Base-by-base conservation (phyloP, 2,329 filamentous ascomycete species). In the Cladosporium sp. region DNA sequence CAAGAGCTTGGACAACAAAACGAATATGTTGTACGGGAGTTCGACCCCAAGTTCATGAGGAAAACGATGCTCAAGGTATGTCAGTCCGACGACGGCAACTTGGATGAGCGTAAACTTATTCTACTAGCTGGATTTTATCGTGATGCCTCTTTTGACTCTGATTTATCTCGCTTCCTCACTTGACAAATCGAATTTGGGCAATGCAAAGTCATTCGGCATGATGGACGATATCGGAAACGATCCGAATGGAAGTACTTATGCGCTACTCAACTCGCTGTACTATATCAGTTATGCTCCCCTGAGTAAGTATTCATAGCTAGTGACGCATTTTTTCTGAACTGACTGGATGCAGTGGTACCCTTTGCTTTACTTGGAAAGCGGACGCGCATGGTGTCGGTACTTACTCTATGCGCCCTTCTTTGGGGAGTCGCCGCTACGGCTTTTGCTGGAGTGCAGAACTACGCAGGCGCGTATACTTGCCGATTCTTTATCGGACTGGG, bases 111-210 rank as follows among this genome's bases (percentile, higher is more conserved):
- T 16, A 16, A 16, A 37, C 53, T 54, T n/a, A 54, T 22, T 38
- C 14, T 43, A 11, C 5, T 32, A 54, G 53, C 33, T 54, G 48
- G 53, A 54, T 9, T 40, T 54, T 37, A 54, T 54, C 14, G 43
- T 54, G 32, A 54, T 54, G 53, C 53, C 53, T 40, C 43, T 54
- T 10, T 34, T 54, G 32, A 54, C 53, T 4, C 18, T 54, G 19
- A 54, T 54, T 35, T 54, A 54, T 19, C 53, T 54, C 34, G 37
- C 48, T 32, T 46, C 48, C 64, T 70, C 73, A 4, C 68, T 76
- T 4, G 75, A 78, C 59, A 77, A 77, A 52, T 69, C 70, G 2
- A 68, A 69, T 50, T 54, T 69, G 34, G 65, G 53, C 13, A 54
- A 54, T 33, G 53, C 53, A 40, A 54, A 54, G 48, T 43, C 48